phyloP scores from a whole-genome alignment of 1,284 basidiomycete species.

The Athelia psychrophila region DNA sequence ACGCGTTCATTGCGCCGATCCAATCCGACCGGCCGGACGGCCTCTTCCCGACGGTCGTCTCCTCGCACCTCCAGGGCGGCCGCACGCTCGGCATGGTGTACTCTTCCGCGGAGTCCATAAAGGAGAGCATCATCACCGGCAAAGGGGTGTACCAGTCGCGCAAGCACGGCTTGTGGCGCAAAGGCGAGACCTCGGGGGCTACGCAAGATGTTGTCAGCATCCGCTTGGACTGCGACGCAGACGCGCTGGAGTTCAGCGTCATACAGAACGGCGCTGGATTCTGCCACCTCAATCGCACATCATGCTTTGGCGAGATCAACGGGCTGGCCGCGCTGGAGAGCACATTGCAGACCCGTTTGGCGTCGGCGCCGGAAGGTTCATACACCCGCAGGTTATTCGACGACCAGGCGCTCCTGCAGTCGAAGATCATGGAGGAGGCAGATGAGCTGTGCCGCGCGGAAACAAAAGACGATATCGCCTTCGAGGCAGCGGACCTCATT shows the following conservation, averaged over 20 bases:
- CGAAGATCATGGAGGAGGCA: constrained; percentile 99
- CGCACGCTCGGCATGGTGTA: constrained; percentile 93
- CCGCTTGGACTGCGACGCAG: constrained; percentile 89
- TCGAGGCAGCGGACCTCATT: constrained; percentile 93
- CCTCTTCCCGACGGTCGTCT: constrained; percentile 90
- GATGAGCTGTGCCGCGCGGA: constrained; percentile 91
- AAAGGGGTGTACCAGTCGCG: constrained; percentile 96
- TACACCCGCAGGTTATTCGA: constrained; percentile 92
- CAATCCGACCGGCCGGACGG: constrained; percentile 90
- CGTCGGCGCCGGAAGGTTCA: constrained; percentile 82
- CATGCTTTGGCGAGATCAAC: constrained; percentile 81
- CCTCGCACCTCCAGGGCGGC: constrained; percentile 69
- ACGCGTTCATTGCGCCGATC: constrained; percentile 83
- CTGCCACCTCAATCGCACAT: constrained; percentile 85
- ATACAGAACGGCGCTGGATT: constrained; percentile 91
- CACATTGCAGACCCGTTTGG: constrained; percentile 74
- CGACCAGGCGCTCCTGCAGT: constrained; percentile 77
- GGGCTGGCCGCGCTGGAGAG: constrained; percentile 85
- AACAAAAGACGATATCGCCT: constrained; percentile 84
- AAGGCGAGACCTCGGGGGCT: constrained; percentile 95
- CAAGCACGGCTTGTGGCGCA: constrained; percentile 95
- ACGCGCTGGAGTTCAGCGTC: constrained; percentile 91
- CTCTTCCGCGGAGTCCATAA: constrained; percentile 88
- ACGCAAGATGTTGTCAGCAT: constrained; percentile 88
- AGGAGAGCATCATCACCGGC: constrained; percentile 85